A percentile compares a stretch with the other conserved stretches of the same genome.
Evolutionary conservation across 1,284 basidiomycete genomes (phyloP).

Genomic region (Ceratobasidium sp.): DNA sequence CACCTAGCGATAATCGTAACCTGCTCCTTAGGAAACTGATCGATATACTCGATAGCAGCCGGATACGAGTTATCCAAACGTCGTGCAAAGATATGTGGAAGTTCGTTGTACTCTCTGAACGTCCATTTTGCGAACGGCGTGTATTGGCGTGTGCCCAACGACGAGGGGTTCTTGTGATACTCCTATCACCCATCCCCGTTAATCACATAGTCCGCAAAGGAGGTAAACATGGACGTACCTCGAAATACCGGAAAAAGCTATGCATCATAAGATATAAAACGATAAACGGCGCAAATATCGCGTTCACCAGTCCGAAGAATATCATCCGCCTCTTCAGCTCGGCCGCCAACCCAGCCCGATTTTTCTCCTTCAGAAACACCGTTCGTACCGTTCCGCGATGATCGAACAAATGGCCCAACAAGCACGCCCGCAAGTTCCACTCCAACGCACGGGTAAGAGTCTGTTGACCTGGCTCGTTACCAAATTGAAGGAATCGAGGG

Average conservation of each 20-base stretch:
- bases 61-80: constrained; percentile 91
- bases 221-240: constrained; percentile 66
- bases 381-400: constrained; percentile 87
- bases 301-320: constrained; percentile 96
- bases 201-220: background rate
- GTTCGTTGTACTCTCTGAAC: constrained; percentile 98
- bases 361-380: constrained; percentile 88
- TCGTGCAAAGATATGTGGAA: constrained; percentile 91
- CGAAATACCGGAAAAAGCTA: constrained; percentile 99
- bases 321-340: constrained; percentile 92
- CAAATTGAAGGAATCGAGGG: constrained; percentile 58
- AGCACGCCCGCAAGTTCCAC: constrained; percentile 95
- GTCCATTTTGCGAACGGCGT: constrained; percentile 98
- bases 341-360: constrained; percentile 81
- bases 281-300: constrained; percentile 96
- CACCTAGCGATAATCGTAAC: constrained; percentile 91
- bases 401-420: constrained; percentile 96
- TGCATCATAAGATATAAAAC: constrained; percentile 96
- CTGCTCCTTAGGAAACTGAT: constrained; percentile 97
- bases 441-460: constrained; percentile 91
- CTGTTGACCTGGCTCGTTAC: constrained; percentile 62
- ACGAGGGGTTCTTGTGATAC: constrained; percentile 98
- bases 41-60: constrained; percentile 92
- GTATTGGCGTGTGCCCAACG: constrained; percentile 91
- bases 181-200: constrained; percentile 69